Evolutionary conservation across 495 filamentous ascomycete genomes (phyloP).

Genomic region (Trypethelium eluteriae): DNA sequence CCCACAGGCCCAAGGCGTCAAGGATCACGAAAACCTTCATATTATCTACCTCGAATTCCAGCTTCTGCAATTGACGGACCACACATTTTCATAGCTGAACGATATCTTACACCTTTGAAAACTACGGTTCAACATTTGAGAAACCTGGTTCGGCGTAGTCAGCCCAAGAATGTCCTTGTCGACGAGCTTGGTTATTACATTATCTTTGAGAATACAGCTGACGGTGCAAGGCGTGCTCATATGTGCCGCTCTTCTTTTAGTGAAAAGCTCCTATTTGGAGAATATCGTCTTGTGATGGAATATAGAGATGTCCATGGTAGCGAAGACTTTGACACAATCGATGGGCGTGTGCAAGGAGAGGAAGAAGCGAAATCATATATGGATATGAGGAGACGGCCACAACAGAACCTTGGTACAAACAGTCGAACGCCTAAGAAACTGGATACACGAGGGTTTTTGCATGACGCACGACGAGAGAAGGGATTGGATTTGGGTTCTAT

Average conservation of each 20-base stretch:
- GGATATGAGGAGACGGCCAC: too few species aligned
- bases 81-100: slow-evolving; percentile 20
- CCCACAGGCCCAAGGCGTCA: slow-evolving; percentile 16
- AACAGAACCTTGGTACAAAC: too few species aligned
- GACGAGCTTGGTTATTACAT: slow-evolving; percentile 30
- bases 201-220: slow-evolving; percentile 12
- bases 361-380: too few species aligned
- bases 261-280: neutral
- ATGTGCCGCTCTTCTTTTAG: neutral
- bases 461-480: neutral
- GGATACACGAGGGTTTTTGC: neutral
- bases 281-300: neutral
- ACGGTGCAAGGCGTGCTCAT: neutral
- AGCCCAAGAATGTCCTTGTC: slow-evolving; percentile 1
- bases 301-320: neutral
- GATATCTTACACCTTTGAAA: slow-evolving; percentile 10
- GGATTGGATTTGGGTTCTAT: neutral
- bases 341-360: neutral
- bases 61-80: neutral
- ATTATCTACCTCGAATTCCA: neutral
- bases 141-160: neutral
- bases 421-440: too few species aligned
- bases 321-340: neutral
- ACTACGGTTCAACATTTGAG: slow-evolving; percentile 4
- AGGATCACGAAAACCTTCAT: neutral